Evolutionary conservation across 306 rosid species (phyloP), one percentile per base, ranked within the genome.

Genomic region (Oxytropis ochrocephala): DNA sequence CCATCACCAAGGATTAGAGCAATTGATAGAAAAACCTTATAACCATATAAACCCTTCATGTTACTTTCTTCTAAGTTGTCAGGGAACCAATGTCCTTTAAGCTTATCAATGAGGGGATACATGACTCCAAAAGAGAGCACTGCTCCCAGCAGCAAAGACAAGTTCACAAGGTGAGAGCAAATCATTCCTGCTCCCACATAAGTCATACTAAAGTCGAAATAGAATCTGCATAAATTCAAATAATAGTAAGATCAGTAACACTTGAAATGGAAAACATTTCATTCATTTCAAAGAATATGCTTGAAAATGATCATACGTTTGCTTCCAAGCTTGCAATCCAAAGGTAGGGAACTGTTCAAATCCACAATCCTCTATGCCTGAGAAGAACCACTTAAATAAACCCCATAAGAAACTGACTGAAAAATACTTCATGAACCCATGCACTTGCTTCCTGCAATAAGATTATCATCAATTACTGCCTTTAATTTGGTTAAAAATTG

Each of bases 121-220:
- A 93, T 82, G 39, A 93, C 33, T 12, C 96, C 98, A 69, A 60
- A 84, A 16, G 98, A 88, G 29, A 93, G 71, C 72, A 90, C 89
- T 5, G 96, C 96, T 75, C 98, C 97, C 7, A 93, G 86, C 35
- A 93, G 90, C 86, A 93, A 69, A 41, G 98, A 93, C 79, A 90
- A 36, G 83, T 93, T 93, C 44, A 93, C 96, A 16, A 81, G 63
- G 76, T 90, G 97, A 17, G 98, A 93, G 61, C 97, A 90, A 62
- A 93, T 90, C 98, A 93, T 93, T 67, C 98, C 98, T 46, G 98
- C 93, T 82, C 98, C 98, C 58, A 93, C 96, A 64, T 24, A 93
- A 42, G 97, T 88, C 75, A 69, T 70, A 65, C 85, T 75, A 67
- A 93, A 93, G 71, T 93, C 92, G 72, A 90, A 93, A 79, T 82